Conservation (phyloP, 2,329 filamentous ascomycete species). For the Ascochyta clinopodiicola region DNA sequence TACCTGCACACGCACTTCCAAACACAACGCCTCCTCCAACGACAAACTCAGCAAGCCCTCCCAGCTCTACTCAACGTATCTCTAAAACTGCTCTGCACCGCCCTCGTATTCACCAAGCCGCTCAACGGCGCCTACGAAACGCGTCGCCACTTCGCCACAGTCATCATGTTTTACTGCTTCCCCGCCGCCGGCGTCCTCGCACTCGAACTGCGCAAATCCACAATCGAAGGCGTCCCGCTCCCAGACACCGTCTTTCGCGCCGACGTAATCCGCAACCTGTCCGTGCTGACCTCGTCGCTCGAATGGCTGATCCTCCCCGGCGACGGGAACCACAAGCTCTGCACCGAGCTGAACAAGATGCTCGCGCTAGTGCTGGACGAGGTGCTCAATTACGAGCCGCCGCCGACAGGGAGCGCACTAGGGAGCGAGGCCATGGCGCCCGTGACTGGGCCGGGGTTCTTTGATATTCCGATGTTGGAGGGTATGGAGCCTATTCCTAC, state of each 20-base stretch:
- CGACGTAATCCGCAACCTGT: constrained; percentile 47
- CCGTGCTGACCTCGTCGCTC: constrained; percentile 44
- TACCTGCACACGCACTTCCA: constrained; percentile 44
- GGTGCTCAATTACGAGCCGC: constrained; percentile 45
- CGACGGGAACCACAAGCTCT: constrained; percentile 46
- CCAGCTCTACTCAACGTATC: constrained; percentile 42
- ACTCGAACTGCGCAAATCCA: constrained; percentile 43
- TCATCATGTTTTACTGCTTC: constrained; percentile 46
- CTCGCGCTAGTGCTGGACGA: constrained; percentile 44
- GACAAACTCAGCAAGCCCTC: constrained; percentile 40
- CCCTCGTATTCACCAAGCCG: constrained; percentile 42
- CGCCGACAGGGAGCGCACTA: constrained; percentile 23
- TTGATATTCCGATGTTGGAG: constrained; percentile 45
- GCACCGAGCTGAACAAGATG: constrained; percentile 47
- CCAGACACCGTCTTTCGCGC: constrained; percentile 40
- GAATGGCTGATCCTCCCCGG: constrained; percentile 45
- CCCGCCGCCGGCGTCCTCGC: constrained; percentile 45
- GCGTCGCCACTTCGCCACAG: constrained; percentile 41
- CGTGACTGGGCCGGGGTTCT: constrained; percentile 36
- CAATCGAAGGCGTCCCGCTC: constrained; percentile 39
- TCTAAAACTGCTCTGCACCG: constrained; percentile 41
- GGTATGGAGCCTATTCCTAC: constrained; percentile 48
- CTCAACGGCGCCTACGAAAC: constrained; percentile 39
- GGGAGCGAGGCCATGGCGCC: constrained; percentile 18
- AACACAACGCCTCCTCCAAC: constrained; percentile 42